phyloP scores from a whole-genome alignment of 2,329 filamentous ascomycete species.

The Metarhizium robertsii region DNA sequence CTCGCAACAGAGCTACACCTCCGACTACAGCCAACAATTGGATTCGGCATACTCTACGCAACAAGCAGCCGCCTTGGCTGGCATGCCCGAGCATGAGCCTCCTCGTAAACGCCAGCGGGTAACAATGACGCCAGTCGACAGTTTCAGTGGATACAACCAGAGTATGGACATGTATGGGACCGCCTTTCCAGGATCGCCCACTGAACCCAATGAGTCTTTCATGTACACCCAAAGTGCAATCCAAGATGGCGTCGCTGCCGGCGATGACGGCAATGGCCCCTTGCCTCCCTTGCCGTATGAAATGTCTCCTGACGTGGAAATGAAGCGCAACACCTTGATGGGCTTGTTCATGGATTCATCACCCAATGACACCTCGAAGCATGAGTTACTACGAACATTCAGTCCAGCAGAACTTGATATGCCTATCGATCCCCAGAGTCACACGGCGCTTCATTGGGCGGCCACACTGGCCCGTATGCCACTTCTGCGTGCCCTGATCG shows the following conservation, averaged over 20 bases:
- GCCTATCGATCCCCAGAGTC: conserved; percentile 79
- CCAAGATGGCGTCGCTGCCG: conserved; percentile 30
- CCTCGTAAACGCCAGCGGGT: conserved; percentile 69
- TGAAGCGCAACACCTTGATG: conserved; percentile 74
- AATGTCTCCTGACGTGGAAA: conserved; percentile 56
- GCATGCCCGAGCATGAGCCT: conserved; percentile 56
- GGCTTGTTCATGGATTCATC: conserved; percentile 71
- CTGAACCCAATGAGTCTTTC: conserved; percentile 74
- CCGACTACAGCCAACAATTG: conserved; percentile 64
- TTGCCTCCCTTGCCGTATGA: conserved; percentile 56
- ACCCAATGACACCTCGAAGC: conserved; percentile 59
- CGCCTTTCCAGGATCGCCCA: conserved; percentile 61
- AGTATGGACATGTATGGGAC: conserved; percentile 34
- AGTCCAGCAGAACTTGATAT: conserved; percentile 78
- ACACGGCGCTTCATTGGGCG: conserved; percentile 94
- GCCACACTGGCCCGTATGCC: conserved; percentile 82
- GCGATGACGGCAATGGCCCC: conserved; percentile 46
- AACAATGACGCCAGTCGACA: conserved; percentile 44
- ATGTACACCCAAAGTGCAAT: conserved; percentile 48
- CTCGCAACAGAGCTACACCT: conserved; percentile 77
- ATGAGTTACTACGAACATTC: conserved; percentile 68
- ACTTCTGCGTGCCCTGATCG: conserved; percentile 70
- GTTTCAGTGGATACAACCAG: conserved; percentile 44
- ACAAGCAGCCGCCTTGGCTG: conserved; percentile 29
- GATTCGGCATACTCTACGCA: conserved; percentile 64